phyloP scores from a whole-genome alignment of 1,284 basidiomycete species.

The Sphagnurus paluster region DNA sequence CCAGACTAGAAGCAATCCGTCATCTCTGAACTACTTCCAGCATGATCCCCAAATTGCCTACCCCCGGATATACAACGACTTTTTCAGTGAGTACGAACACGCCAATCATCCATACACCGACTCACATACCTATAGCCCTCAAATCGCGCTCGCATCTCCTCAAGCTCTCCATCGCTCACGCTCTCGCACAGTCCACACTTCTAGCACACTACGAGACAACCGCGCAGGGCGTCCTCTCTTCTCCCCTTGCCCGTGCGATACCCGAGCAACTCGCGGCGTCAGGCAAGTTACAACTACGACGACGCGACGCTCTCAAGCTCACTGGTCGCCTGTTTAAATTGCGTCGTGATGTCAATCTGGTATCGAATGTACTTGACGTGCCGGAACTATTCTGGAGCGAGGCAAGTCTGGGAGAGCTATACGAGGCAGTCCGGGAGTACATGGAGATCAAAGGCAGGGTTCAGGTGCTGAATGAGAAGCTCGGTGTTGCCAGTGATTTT shows the following conservation, averaged over 20 bases:
- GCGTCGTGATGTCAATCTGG: conserved; percentile 88
- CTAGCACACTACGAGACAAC: conserved; percentile 87
- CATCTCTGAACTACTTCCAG: conserved; percentile 35
- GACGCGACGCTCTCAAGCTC: conserved; percentile 83
- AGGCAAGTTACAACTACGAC: conserved; percentile 76
- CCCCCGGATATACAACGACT: conserved; percentile 89
- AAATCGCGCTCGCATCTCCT: conserved; percentile 87
- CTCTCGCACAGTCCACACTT: conserved; percentile 92
- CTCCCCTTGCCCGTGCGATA: conserved; percentile 77
- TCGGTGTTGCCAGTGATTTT: conserved; percentile 86
- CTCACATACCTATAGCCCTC: conserved; percentile 55
- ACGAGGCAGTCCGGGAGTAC: conserved; percentile 93
- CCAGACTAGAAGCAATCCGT: not conserved
- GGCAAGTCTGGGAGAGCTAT: conserved; percentile 85
- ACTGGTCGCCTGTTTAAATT: conserved; percentile 90
- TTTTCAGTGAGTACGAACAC: conserved; percentile 69
- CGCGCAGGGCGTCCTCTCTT: conserved; percentile 78
- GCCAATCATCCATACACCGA: not conserved
- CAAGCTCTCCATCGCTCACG: conserved; percentile 91
- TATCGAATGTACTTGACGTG: conserved; percentile 92
- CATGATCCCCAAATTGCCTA: conserved; percentile 86
- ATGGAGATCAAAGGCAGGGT: conserved; percentile 90
- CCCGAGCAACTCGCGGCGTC: conserved; percentile 83
- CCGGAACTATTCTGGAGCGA: conserved; percentile 97
- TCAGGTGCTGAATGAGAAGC: conserved; percentile 85